These are phyloP conservation scores for Litsea cubeba DNA, from an alignment of 164 flowering plant species.

Conservation along the genomic window DNA sequence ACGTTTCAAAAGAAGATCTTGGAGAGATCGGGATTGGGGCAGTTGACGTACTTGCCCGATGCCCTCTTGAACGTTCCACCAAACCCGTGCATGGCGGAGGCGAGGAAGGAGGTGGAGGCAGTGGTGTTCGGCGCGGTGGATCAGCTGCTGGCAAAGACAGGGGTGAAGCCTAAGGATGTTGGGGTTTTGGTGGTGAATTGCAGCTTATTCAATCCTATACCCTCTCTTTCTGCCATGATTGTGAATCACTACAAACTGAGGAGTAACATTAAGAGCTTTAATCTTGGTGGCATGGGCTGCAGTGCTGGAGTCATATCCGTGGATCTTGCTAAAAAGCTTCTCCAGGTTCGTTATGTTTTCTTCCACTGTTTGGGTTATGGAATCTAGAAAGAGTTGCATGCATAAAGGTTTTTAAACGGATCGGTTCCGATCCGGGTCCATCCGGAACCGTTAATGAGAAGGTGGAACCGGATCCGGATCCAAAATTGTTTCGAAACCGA, in stretches of 20 bases:
- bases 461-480: no score
- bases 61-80: conserved; percentile 67
- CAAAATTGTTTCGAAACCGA: no score
- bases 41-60: conserved; percentile 56
- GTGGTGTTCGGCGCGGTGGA: no score
- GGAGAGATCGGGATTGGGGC: conserved; percentile 70
- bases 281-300: conserved; percentile 74
- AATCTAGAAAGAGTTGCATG: neutral
- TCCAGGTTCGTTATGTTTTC: conserved; percentile 30
- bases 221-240: conserved; percentile 67
- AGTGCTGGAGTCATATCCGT: conserved; percentile 72
- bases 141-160: no score
- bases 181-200: no score
- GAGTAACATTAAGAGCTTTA: conserved; percentile 57
- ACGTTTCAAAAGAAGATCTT: conserved; percentile 60
- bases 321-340: conserved; percentile 70
- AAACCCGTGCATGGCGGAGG: conserved; percentile 30
- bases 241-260: conserved; percentile 72
- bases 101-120: no score
- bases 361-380: no score
- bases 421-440: no score
- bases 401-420: no score
- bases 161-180: no score
- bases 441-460: no score
- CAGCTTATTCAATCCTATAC: conserved; percentile 72